Evolutionary conservation across 345 rosid genomes (phyloP).

Genomic region (Salix arbutifolia): DNA sequence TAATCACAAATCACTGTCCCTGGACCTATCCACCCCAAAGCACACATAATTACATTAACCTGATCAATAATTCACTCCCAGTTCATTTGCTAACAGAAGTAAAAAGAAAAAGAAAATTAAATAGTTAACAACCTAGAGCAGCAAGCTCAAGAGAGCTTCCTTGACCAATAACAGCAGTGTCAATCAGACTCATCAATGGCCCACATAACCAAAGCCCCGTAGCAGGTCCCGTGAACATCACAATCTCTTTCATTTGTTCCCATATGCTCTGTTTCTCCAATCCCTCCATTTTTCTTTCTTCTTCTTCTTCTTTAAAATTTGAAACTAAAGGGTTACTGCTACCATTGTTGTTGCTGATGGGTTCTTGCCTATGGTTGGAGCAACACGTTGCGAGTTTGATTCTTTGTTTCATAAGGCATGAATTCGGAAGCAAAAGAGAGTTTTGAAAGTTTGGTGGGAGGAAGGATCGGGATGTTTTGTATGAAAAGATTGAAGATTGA

Average conservation of each 20-base stretch:
- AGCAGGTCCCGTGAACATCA: constrained; percentile 80
- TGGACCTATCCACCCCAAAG: constrained; percentile 34
- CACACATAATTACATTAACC: background rate
- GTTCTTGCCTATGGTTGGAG: constrained; percentile 31
- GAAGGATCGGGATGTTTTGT: constrained; percentile 5
- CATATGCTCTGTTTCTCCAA: constrained; percentile 61
- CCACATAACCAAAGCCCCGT: constrained; percentile 82
- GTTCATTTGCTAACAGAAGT: no score
- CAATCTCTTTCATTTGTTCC: constrained; percentile 80
- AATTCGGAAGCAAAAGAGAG: constrained; percentile 9
- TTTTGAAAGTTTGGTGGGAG: background rate
- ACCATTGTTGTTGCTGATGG: constrained; percentile 1
- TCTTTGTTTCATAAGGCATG: background rate
- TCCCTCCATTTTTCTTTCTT: constrained; percentile 28
- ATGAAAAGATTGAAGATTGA: constrained; percentile 17
- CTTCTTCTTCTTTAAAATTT: background rate
- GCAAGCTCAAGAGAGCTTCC: constrained; percentile 88
- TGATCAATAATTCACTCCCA: background rate
- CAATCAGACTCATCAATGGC: constrained; percentile 92
- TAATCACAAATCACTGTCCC: constrained; percentile 51
- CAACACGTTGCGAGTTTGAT: constrained; percentile 3
- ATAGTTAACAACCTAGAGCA: constrained; percentile 52
- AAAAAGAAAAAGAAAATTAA: background rate
- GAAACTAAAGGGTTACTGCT: constrained; percentile 6
- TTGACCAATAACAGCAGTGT: constrained; percentile 86